A percentile compares a stretch with the other conserved stretches of the same genome.
Conservation (phyloP, 2,329 filamentous ascomycete genomes). For the Achaetomium macrosporum region DNA sequence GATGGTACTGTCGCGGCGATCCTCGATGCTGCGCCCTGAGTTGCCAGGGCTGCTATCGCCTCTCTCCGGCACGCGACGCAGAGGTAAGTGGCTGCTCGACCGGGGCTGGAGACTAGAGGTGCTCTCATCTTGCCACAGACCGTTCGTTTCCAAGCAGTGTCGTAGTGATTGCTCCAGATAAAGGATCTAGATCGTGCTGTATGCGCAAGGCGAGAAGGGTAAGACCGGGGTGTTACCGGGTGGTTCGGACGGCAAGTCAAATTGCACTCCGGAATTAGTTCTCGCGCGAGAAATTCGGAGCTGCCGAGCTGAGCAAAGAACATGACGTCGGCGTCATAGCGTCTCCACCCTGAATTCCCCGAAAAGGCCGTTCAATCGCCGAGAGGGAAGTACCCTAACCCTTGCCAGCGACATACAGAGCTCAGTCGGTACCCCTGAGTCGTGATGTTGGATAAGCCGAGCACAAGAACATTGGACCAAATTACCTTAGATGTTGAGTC, state of each 20-base stretch:
- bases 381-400: constrained; percentile 14
- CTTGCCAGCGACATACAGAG: neutral
- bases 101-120: constrained; percentile 10
- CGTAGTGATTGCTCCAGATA: neutral
- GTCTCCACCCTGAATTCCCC: constrained; percentile 1
- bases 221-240: no score
- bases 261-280: neutral
- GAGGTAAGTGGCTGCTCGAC: constrained; percentile 14
- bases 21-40: neutral
- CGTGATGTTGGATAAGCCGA: no score
- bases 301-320: constrained; percentile 1
- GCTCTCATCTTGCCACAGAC: constrained; percentile 13
- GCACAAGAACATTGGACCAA: no score
- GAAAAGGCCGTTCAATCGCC: constrained; percentile 6
- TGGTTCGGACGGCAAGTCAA: neutral
- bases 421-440: no score
- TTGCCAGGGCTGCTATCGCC: neutral
- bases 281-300: neutral
- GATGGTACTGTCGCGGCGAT: neutral
- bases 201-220: neutral
- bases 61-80: constrained; percentile 19
- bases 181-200: neutral
- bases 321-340: constrained; percentile 17
- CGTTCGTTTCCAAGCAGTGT: neutral
- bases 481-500: no score